Evolutionary conservation across 306 rosid species (phyloP), one percentile per base, ranked within the genome.

Genomic region (Cucurbita ficifolia): DNA sequence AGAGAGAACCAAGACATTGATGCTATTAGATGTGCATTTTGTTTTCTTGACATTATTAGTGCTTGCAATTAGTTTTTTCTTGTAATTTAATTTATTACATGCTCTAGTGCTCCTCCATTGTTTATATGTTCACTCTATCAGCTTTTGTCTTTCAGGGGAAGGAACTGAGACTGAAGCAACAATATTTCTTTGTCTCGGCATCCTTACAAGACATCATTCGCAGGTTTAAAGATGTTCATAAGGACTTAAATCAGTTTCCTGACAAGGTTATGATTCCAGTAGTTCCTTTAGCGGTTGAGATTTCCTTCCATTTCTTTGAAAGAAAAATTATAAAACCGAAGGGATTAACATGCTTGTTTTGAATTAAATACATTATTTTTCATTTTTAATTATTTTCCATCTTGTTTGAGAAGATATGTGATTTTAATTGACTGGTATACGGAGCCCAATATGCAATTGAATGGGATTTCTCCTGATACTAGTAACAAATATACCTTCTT

Each of bases 131-230:
- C 11, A 55, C 55, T 62, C 46, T 56, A 48, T 76, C 70, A 48
- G 69, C 76, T 78, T 49, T 40, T 53, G 29, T 52, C 61, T 83
- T 78, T 45, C 84, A 89, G 96, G 96, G 96, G 77, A 89, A 87
- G 84, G 92, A 87, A 80, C 80, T 87, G 78, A 81, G 90, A 76
- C 79, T 89, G 62, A 89, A 89, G 74, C 96, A 89, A 53, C 96
- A 87, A 58, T 89, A 85, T 74, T 87, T 87, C 84, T 87, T 89
- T 83, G 89, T 87, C 75, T 85, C 92, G 1, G 91, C 92, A 65
- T 89, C 96, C 70, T 70, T 85, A 76, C 92, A 87, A 83, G 92
- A 89, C 79, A 87, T 89, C 71, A 82, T 89, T 51, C 88, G 88
- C 55, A 86, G 95, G 73, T 89, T 89, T 79, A 89, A 87, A 87